A percentile compares a stretch with the other conserved stretches of the same genome.
These are phyloP conservation scores for Dipodascus albidus DNA, from an alignment of 805 yeast genomes.

Conservation along the genomic window DNA sequence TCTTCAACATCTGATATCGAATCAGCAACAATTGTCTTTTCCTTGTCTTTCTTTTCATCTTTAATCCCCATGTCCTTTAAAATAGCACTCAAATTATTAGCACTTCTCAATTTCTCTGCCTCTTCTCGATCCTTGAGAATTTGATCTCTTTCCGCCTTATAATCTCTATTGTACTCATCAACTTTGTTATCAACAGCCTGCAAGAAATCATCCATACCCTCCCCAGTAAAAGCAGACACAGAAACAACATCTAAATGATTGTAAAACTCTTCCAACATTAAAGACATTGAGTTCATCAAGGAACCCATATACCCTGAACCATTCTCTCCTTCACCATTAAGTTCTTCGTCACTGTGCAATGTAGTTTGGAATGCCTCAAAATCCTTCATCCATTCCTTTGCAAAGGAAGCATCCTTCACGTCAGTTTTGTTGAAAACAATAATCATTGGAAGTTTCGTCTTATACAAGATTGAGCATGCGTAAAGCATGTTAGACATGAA, in stretches of 20 bases:
- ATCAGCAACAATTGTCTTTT: slow-evolving; percentile 43
- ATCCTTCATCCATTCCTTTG: slow-evolving; percentile 95
- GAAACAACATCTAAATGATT: slow-evolving; percentile 84
- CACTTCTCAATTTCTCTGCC: slow-evolving; percentile 60
- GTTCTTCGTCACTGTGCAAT: slow-evolving; percentile 52
- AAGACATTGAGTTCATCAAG: slow-evolving; percentile 84
- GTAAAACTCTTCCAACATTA: slow-evolving; percentile 93
- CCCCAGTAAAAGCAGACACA: slow-evolving; percentile 90
- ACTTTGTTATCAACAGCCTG: slow-evolving; percentile 77
- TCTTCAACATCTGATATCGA: slow-evolving; percentile 38
- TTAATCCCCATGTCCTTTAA: slow-evolving; percentile 80
- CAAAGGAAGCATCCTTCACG: slow-evolving; percentile 73
- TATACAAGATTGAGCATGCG: slow-evolving; percentile 93
- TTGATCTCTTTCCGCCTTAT: slow-evolving; percentile 77
- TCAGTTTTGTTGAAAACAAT: slow-evolving; percentile 94
- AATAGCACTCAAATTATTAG: slow-evolving; percentile 54
- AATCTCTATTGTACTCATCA: slow-evolving; percentile 74
- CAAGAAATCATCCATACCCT: slow-evolving; percentile 85
- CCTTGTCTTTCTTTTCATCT: slow-evolving; percentile 21
- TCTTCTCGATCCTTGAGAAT: slow-evolving; percentile 66
- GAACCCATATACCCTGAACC: slow-evolving; percentile 91
- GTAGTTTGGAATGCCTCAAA: slow-evolving; percentile 86
- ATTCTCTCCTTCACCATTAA: slow-evolving; percentile 43
- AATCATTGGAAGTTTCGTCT: slow-evolving; percentile 93
- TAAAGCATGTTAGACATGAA: slow-evolving; percentile 97